Evolutionary conservation across 306 rosid genomes (phyloP).

Genomic region (Sicyos baderoa): DNA sequence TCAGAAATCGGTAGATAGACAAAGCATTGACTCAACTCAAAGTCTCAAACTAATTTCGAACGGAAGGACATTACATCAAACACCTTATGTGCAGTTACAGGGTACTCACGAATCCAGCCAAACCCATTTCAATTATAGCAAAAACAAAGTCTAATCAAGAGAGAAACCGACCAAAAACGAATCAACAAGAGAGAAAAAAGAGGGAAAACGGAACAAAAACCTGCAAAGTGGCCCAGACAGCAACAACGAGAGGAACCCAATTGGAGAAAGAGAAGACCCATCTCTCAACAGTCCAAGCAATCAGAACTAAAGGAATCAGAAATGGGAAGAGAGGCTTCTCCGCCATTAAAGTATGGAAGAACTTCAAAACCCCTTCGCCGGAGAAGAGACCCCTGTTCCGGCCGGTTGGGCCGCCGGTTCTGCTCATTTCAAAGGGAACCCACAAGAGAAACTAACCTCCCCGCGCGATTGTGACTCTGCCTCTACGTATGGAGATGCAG

Average conservation of each 20-base stretch:
- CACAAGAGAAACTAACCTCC: neutral
- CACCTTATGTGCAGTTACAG: neutral
- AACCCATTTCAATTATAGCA: neutral
- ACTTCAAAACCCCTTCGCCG: slow-evolving; percentile 44
- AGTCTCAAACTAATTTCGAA: neutral
- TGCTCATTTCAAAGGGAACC: slow-evolving; percentile 42
- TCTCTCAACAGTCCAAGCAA: slow-evolving; percentile 76
- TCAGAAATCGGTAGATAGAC: neutral
- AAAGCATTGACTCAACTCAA: slow-evolving; percentile 15
- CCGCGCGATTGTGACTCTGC: neutral
- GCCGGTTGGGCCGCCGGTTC: slow-evolving; percentile 32
- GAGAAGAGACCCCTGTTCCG: slow-evolving; percentile 23
- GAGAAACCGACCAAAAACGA: neutral
- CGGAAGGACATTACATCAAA: neutral
- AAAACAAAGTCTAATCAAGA: neutral
- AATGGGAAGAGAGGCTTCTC: slow-evolving; percentile 57
- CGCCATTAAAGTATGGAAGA: slow-evolving; percentile 35
- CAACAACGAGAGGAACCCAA: slow-evolving; percentile 74
- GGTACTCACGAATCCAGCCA: neutral
- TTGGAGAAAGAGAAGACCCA: slow-evolving; percentile 78
- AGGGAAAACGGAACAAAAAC: slow-evolving; percentile 27
- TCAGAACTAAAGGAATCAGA: slow-evolving; percentile 53
- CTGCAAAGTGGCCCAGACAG: slow-evolving; percentile 79
- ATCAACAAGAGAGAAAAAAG: neutral
- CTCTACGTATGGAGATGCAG: neutral